Evolutionary conservation across 371 early-diverging fungal species (phyloP).

Genomic region (Blyttiomyces sp.): DNA sequence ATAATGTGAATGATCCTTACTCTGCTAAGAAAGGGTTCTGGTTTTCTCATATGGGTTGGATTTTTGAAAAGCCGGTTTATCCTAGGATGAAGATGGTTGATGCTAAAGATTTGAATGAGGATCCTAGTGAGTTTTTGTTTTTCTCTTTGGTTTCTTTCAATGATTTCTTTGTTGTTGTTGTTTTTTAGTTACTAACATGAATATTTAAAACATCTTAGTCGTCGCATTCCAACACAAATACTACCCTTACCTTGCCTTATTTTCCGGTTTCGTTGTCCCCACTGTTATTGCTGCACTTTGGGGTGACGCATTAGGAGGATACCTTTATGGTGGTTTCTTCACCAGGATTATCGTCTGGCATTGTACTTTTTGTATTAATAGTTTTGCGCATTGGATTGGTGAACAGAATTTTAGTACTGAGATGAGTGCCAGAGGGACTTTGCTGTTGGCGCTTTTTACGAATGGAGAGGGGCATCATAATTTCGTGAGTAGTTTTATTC

Average conservation of each 20-base stretch:
- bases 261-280: conserved; percentile 27
- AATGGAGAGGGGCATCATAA: conserved; percentile 44
- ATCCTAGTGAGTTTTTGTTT: conserved; percentile 10
- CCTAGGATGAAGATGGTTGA: conserved; percentile 30
- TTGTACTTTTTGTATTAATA: conserved; percentile 42
- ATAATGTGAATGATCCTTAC: conserved; percentile 36
- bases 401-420: conserved; percentile 29
- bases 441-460: conserved; percentile 38
- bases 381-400: conserved; percentile 38
- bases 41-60: conserved; percentile 44
- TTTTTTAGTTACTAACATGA: background rate
- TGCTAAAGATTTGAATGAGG: conserved; percentile 27
- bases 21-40: conserved; percentile 34
- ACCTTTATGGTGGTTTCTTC: conserved; percentile 35
- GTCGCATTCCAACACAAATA: conserved; percentile 37
- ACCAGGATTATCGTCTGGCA: conserved; percentile 37
- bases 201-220: conserved; percentile 1
- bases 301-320: conserved; percentile 31
- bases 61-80: conserved; percentile 32
- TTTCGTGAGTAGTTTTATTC: conserved; percentile 12
- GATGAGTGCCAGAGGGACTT: conserved; percentile 27
- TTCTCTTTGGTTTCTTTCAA: background rate
- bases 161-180: background rate
- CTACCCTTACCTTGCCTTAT: conserved; percentile 26
- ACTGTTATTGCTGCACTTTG: conserved; percentile 24